Evolutionary conservation across 1,139 yeast genomes (phyloP).

Genomic region (Pichia sp.): DNA sequence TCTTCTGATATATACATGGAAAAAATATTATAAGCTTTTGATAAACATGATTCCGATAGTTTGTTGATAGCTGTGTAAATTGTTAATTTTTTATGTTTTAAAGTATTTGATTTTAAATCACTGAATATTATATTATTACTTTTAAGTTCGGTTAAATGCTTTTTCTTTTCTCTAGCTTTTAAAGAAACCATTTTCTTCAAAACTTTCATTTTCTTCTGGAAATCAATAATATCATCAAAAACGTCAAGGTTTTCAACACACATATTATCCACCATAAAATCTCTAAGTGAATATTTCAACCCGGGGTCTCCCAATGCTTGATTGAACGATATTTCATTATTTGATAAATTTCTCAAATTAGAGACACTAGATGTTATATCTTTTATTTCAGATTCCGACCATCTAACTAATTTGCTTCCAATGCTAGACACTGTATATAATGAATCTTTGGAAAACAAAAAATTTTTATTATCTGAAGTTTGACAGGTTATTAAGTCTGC

Average conservation of each 20-base stretch:
- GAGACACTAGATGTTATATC: neutral
- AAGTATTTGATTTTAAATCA: conserved; percentile 2
- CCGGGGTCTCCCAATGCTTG: conserved; percentile 73
- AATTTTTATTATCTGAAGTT: conserved; percentile 10
- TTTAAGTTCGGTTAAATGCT: conserved; percentile 5
- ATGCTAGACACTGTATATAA: conserved; percentile 19
- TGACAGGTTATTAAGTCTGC: conserved; percentile 27
- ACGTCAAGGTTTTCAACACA: conserved; percentile 78
- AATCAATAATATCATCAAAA: conserved; percentile 50
- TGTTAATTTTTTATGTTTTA: conserved; percentile 18
- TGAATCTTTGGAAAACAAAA: conserved; percentile 14
- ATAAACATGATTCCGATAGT: conserved; percentile 46
- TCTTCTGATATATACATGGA: conserved; percentile 63
- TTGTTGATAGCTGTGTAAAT: conserved; percentile 35
- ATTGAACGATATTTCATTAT: conserved; percentile 31
- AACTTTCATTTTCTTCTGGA: conserved; percentile 33
- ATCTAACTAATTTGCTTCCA: conserved; percentile 19
- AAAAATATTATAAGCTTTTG: conserved; percentile 57
- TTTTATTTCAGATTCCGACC: conserved; percentile 6
- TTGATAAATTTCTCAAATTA: neutral
- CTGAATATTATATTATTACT: conserved; percentile 2
- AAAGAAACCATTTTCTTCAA: conserved; percentile 30
- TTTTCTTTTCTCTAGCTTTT: conserved; percentile 19
- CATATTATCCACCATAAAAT: conserved; percentile 54
- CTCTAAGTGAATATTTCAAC: conserved; percentile 56